Evolutionary conservation across 768 basidiomycete species (phyloP).

Genomic region (Macrolepiota dolichaula): DNA sequence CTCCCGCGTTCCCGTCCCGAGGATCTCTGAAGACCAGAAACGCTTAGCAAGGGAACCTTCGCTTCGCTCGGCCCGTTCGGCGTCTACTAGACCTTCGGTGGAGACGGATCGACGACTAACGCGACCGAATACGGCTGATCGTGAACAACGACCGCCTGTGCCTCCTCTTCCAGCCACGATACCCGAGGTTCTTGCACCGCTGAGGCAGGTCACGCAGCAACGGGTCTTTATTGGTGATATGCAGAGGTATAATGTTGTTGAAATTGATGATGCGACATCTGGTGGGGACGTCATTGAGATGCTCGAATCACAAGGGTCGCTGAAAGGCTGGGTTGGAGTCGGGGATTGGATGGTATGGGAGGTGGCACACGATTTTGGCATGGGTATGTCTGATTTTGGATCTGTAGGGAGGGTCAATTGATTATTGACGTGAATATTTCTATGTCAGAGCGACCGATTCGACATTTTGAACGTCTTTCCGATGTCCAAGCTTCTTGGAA

Average conservation of each 20-base stretch:
- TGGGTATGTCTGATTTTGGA: constrained; percentile 55
- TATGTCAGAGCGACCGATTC: constrained; percentile 77
- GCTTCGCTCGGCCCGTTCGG: neutral
- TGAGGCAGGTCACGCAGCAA: constrained; percentile 48
- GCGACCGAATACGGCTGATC: constrained; percentile 19
- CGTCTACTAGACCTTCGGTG: constrained; percentile 25
- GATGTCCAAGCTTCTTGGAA: constrained; percentile 89
- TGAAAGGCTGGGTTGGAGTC: constrained; percentile 55
- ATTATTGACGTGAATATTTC: constrained; percentile 12
- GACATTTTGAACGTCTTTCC: constrained; percentile 80
- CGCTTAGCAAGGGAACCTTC: neutral
- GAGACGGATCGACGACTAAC: constrained; percentile 24
- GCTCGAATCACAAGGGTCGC: constrained; percentile 62
- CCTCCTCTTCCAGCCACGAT: constrained; percentile 17
- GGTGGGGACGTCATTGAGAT: constrained; percentile 71
- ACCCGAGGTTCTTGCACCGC: constrained; percentile 34
- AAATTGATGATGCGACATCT: constrained; percentile 61
- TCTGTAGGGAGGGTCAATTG: neutral
- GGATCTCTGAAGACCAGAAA: constrained; percentile 5
- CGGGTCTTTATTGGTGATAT: constrained; percentile 75
- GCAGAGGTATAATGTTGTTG: constrained; percentile 74
- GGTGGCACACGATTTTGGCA: constrained; percentile 85
- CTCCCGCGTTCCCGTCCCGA: constrained; percentile 6
- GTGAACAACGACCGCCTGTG: constrained; percentile 3
- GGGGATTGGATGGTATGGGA: constrained; percentile 90